Base-by-base conservation (phyloP, 345 rosid genomes). In the Salix dunnii region DNA sequence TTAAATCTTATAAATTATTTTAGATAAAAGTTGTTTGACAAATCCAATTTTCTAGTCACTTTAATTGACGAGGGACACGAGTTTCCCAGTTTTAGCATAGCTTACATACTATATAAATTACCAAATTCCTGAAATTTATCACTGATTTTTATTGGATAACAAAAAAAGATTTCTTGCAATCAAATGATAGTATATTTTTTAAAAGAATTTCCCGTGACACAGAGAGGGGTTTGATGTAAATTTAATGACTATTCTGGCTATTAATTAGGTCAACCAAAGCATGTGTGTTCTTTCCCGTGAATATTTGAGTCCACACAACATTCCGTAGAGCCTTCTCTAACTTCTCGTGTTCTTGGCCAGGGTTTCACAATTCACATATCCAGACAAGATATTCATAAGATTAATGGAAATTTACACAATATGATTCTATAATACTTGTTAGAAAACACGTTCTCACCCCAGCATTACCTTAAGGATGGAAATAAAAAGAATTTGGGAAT, bases 301-400 rank as follows among this genome's bases (percentile, higher is more conserved):
- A 86, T 84, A 83, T 84, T 73, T 80, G 85, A 80, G 51, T 72
- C 31, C 46, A 67, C 73, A 81, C 88, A 81, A 79, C 88, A 85
- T 87, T 87, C 89, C 78, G 71, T 63, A 68, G 78, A 60, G 51
- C 30, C 17, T 30, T 27, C 53, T 60, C 53, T 33, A 25, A 38
- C 16, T 63, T 42, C 58, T 51, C 28, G 36, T 38, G 49, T n/a
- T 42, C 20, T 66, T 68, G 18, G 74, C 36, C 75, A 76, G 82
- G 83, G 82, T 71, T 84, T 81, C 48, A 17, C 66, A 53, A 5
- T 84, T 81, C 48, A n/a, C 66, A 53, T 5, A 63, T 21, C 11
- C 25, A 17, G 30, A 40, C 38, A 63, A 23, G n/a, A 66, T 46
- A 14, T 3, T 46, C 18, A 20, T 8, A 20, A 53, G 60, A 53